Conservation (phyloP, 176 grass and related monocot genomes). For the Aegilops speltoides region DNA sequence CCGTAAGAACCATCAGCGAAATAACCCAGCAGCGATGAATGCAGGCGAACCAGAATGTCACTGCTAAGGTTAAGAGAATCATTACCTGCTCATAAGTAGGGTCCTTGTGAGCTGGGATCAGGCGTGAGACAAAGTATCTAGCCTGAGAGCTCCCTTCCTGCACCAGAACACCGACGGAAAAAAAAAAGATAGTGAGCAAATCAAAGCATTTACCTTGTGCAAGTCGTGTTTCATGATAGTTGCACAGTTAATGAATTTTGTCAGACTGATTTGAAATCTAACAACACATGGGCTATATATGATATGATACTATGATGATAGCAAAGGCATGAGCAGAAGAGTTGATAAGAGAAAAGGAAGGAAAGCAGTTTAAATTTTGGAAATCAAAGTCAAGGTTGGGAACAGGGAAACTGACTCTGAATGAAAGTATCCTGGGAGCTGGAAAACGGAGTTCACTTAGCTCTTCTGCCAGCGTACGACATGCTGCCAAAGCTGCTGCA, state of each 20-base stretch:
- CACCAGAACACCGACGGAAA: slow-evolving; percentile 4
- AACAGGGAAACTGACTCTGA: slow-evolving; percentile 71
- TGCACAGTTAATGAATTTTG: slow-evolving; percentile 7
- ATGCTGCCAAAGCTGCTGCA: slow-evolving; percentile 91
- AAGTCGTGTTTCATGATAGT: not conserved
- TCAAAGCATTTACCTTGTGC: not conserved
- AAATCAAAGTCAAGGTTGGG: slow-evolving; percentile 4
- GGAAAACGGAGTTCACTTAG: slow-evolving; percentile 85
- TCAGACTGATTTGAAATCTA: slow-evolving; percentile 2
- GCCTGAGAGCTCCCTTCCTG: slow-evolving; percentile 98
- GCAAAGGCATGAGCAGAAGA: slow-evolving; percentile 1
- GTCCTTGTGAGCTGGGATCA: slow-evolving; percentile 99
- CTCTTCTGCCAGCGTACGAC: slow-evolving; percentile 91
- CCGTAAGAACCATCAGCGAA: not conserved
- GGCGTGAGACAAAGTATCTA: slow-evolving; percentile 93
- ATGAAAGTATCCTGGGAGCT: slow-evolving; percentile 93
- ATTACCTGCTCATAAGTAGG: slow-evolving; percentile 98
- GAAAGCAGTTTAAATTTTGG: not conserved
- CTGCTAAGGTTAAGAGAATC: not conserved
- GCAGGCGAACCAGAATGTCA: slow-evolving; percentile 8
- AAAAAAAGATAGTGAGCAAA: slow-evolving; percentile 11
- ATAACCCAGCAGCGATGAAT: not conserved
- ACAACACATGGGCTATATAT: not conserved
- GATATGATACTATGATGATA: not conserved
- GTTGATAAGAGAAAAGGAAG: not conserved